Conservation (phyloP, 106 monocot species). For the Allium sativum region DNA sequence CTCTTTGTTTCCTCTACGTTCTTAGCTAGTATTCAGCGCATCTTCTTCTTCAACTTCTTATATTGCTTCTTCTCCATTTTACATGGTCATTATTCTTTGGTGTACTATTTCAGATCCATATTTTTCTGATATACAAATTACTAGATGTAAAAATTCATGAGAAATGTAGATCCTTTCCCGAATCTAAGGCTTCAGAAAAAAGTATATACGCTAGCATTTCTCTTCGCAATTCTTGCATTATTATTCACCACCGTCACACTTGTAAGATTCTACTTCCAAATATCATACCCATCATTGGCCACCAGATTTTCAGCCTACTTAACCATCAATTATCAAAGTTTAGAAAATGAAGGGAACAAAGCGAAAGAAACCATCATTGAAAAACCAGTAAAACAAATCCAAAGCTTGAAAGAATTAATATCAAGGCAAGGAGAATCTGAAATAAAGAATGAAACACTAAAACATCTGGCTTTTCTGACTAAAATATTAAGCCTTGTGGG, state of each 20-base stretch:
- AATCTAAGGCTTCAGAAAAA: slow-evolving; percentile 23
- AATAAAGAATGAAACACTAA: slow-evolving; percentile 10
- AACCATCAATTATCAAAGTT: neutral
- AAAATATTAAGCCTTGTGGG: neutral
- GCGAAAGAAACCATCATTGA: slow-evolving; percentile 20
- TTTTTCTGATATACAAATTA: neutral
- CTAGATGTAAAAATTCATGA: slow-evolving; percentile 8
- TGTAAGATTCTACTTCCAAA: slow-evolving; percentile 24
- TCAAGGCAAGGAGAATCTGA: neutral
- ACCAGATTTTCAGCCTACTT: slow-evolving; percentile 1
- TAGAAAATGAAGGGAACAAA: neutral
- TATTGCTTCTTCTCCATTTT: neutral
- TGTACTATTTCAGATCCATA: too few species aligned
- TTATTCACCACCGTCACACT: slow-evolving; percentile 32
- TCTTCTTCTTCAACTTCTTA: neutral
- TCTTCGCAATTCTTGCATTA: slow-evolving; percentile 29
- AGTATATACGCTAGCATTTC: slow-evolving; percentile 21
- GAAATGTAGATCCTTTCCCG: slow-evolving; percentile 2
- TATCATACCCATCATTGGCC: slow-evolving; percentile 9
- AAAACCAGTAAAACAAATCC: slow-evolving; percentile 30
- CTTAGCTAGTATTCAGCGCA: neutral
- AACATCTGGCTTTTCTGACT: neutral
- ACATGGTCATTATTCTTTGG: too few species aligned
- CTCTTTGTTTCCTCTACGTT: neutral
- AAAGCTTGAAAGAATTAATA: slow-evolving; percentile 2